phyloP scores from a whole-genome alignment of 805 yeast species.

The Clavispora vitiphila region DNA sequence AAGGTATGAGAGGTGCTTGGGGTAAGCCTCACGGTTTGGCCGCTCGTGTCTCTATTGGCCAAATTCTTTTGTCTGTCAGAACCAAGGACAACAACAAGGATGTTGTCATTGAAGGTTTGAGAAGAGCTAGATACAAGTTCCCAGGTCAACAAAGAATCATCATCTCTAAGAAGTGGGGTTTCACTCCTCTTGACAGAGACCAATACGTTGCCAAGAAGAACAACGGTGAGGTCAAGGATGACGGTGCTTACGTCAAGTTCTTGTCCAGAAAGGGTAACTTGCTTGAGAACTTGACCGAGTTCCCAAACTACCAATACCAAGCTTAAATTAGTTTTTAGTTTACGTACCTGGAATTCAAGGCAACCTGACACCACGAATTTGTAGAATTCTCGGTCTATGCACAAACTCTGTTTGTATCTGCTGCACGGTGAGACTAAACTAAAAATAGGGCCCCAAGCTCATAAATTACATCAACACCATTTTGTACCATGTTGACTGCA shows the following conservation, averaged over 20 bases:
- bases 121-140: slow-evolving; percentile 99
- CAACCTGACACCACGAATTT: not conserved
- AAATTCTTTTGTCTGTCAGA: slow-evolving; percentile 96
- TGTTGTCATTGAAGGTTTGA: slow-evolving; percentile 96
- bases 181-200: slow-evolving; percentile 98
- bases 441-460: too few relatives aligned
- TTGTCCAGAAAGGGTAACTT: slow-evolving; percentile 94
- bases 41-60: slow-evolving; percentile 98
- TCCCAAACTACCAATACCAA: slow-evolving; percentile 80
- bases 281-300: slow-evolving; percentile 83
- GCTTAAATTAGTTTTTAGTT: slow-evolving; percentile 23
- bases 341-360: not conserved
- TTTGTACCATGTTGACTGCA: too few relatives aligned
- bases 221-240: slow-evolving; percentile 98
- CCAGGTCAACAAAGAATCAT: slow-evolving; percentile 99
- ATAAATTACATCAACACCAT: too few relatives aligned
- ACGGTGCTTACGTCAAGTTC: slow-evolving; percentile 99
- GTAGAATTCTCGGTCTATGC: not conserved
- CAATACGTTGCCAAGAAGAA: slow-evolving; percentile 92
- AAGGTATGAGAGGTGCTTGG: slow-evolving; percentile 99
- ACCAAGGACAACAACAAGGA: slow-evolving; percentile 98
- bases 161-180: slow-evolving; percentile 99
- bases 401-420: too few relatives aligned
- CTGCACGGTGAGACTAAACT: too few relatives aligned
- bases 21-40: slow-evolving; percentile 99